Evolutionary conservation across 148 eudicot species (phyloP).

Genomic region (Heliosperma pusillum): DNA sequence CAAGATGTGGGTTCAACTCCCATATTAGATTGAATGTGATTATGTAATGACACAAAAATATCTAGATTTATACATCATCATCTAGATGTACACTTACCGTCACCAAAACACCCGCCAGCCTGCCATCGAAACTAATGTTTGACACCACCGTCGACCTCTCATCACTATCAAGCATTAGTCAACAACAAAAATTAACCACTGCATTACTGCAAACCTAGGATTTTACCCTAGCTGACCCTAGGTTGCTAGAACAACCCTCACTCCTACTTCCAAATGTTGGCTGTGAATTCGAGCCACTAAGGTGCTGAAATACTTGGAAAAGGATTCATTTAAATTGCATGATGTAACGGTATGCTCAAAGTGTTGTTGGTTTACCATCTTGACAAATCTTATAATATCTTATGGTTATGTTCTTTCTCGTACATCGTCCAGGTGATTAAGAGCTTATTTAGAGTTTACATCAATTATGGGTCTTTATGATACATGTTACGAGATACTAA

Average conservation of each 20-base stretch:
- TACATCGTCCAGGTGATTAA: neutral
- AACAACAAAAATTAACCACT: neutral
- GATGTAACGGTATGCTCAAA: too few species aligned
- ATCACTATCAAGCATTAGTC: neutral
- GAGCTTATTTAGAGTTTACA: neutral
- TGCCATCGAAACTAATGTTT: neutral
- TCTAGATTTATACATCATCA: too few species aligned
- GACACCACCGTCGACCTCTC: neutral
- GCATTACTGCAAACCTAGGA: neutral
- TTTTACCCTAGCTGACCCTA: neutral
- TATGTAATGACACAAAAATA: too few species aligned
- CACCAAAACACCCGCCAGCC: neutral
- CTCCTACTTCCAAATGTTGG: neutral
- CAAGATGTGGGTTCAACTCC: too few species aligned
- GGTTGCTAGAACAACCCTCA: neutral
- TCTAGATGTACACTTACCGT: neutral
- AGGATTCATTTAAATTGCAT: neutral
- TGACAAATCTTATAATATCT: neutral
- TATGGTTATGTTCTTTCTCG: neutral
- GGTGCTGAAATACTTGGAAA: neutral
- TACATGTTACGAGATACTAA: slow-evolving; percentile 56
- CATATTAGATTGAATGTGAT: too few species aligned
- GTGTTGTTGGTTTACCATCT: neutral
- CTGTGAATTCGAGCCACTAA: neutral
- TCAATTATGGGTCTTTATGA: slow-evolving; percentile 47